Evolutionary conservation across 306 rosid genomes (phyloP).

Genomic region (Cotoneaster glaucophyllus): DNA sequence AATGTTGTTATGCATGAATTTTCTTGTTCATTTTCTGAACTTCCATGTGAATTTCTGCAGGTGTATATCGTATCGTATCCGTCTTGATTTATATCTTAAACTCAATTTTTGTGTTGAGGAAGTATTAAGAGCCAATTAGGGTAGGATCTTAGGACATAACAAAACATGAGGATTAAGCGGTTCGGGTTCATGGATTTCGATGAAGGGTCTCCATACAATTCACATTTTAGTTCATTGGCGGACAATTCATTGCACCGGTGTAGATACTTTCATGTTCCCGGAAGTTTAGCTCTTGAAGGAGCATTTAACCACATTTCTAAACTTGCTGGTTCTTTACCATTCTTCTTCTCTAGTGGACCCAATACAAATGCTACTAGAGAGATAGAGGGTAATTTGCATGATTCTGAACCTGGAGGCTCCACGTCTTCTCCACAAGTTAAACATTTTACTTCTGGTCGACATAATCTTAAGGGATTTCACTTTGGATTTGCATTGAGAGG

Average conservation of each 20-base stretch:
- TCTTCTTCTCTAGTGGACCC: slow-evolving; percentile 44
- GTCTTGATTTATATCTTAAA: not conserved
- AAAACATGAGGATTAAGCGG: slow-evolving; percentile 60
- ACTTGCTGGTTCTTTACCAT: slow-evolving; percentile 51
- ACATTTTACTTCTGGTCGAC: slow-evolving; percentile 31
- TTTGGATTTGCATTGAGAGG: slow-evolving; percentile 37
- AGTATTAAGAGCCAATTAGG: not conserved
- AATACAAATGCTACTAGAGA: slow-evolving; percentile 32
- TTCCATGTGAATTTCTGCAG: slow-evolving; percentile 22
- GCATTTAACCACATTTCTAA: slow-evolving; percentile 50
- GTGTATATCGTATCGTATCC: not conserved
- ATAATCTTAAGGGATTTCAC: slow-evolving; percentile 34
- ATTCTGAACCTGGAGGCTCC: slow-evolving; percentile 28
- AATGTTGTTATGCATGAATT: not conserved
- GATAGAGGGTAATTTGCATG: slow-evolving; percentile 31
- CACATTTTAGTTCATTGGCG: slow-evolving; percentile 45
- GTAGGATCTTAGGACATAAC: not conserved
- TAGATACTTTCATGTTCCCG: slow-evolving; percentile 33
- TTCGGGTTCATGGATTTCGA: slow-evolving; percentile 62
- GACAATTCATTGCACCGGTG: slow-evolving; percentile 42
- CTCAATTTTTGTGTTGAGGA: not conserved
- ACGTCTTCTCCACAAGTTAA: slow-evolving; percentile 27
- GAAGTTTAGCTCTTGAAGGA: slow-evolving; percentile 54
- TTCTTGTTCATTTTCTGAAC: not conserved
- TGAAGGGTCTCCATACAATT: slow-evolving; percentile 40